Base-by-base conservation (phyloP, 176 grass and related monocot species). In the Carex kokanica region DNA sequence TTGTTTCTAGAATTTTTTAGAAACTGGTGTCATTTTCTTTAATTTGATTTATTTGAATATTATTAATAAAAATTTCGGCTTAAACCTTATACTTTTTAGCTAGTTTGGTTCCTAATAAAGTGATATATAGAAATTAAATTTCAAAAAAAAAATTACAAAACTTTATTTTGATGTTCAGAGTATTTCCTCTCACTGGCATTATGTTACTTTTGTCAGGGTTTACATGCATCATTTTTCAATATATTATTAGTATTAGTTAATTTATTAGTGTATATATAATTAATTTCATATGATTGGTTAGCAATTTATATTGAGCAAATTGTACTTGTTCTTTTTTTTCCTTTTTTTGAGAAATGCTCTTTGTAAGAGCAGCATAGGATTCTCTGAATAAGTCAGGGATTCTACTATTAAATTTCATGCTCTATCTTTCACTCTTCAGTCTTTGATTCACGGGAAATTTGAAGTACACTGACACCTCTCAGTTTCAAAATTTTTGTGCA, bases 341-440 rank as follows among this genome's bases (percentile, higher is more conserved):
- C 17, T 14, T 36, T 18, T 57, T 49, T 9, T 59, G 6, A 23
- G 56, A 49, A 49, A 59, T 32, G 52, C 52, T 56, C 29, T 59
- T 59, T 56, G 55, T 34, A 79, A 40, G 11, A 45, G 38, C 36
- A 45, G 55, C 78, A 81, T 81, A 47, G 78, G 78, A 81, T 81
- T 43, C 79, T 81, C 34, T 63, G 57, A 18, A 40, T 47, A 47
- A 45, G 60, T 64, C 36, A 61, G 58, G n/a, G 9, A 64, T 64
- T 62, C 36, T 4, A 27, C 32, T 45, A 59, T 61, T 43, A 60
- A 29, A 57, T n/a, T 41, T 81, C 6, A 1, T 21, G 29, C 59
- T 63, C 11, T 80, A 38, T 80, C 69, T 73, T 54, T 81, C 18
- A 18, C 31, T 62, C 12, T 23, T 64, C 32, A 71, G 11, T 73